Evolutionary conservation across 2,329 filamentous ascomycete genomes (phyloP), one percentile per base, ranked within the genome.

Genomic region (Colletotrichum aenigma): DNA sequence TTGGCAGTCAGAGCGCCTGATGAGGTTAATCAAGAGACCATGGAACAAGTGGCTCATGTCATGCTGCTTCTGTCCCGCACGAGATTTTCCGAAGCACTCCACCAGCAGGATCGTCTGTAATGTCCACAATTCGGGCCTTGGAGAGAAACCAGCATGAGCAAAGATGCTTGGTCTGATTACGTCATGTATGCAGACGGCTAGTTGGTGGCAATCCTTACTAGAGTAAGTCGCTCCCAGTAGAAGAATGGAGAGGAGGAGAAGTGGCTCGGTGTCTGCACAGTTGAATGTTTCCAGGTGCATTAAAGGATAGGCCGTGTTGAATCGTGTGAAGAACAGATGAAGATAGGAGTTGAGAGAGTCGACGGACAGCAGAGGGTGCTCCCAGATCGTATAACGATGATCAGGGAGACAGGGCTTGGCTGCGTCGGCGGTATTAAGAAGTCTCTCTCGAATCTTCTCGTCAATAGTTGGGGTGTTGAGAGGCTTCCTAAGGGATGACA

Each of bases 51-150:
- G 91, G 6, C 90, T 89, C 86, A 91, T 91, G 30, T 93, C 91
- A 74, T 92, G 90, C 78, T 93, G 91, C 65, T 90, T 90, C 76
- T 91, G 91, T 0, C 91, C 91, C 0, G 91, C 91, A 70, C 91
- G 84, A 48, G 89, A 91, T 80, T 93, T 93, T 4, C 91, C 91
- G 71, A 93, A 93, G 77, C 91, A 93, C 77, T 93, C 91, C 0
- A 93, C 90, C 0, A 93, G 82, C 10, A 93, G 81, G 38, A 93
- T 91, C 0, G 90, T 90, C 75, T 93, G 91, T 1, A 93, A 78
- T 0, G 91, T 88, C 91, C 91, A 93, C 0, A 93, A 83, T 26
- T 90, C 87, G 0, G 91, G 91, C n/a, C 88, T 87, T 0, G 91
- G 85, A 1, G 87, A 91, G 79, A 93, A 93, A 0, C 87, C 87